A percentile compares a stretch with the other conserved stretches of the same genome.
Evolutionary conservation across 1,139 yeast genomes (phyloP).

Genomic region (Blastobotrys malaysiensis): DNA sequence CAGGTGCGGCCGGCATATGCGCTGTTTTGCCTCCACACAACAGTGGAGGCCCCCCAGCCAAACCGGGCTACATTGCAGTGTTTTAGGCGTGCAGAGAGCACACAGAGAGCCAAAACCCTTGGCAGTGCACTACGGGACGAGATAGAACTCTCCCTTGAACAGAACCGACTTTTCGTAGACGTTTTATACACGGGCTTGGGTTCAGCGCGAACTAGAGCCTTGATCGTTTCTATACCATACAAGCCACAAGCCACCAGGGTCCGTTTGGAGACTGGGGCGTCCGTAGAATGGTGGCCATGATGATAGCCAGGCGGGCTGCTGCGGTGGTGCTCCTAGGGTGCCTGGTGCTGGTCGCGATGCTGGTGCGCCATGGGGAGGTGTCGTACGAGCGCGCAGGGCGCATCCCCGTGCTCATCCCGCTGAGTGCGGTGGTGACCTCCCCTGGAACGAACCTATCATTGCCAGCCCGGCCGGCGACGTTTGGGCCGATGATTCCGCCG

Average conservation of each 20-base stretch:
- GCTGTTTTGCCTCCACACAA: neutral
- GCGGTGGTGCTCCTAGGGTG: constrained; percentile 1
- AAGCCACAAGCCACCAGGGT: neutral
- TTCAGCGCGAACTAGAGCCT: neutral
- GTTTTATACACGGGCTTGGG: neutral
- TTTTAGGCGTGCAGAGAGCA: neutral
- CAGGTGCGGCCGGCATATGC: neutral
- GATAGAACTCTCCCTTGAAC: neutral
- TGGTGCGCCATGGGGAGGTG: constrained; percentile 1
- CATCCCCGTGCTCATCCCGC: constrained; percentile 26
- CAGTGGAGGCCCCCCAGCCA: neutral
- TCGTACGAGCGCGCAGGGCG: constrained; percentile 5
- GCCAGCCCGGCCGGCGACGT: constrained; percentile 35
- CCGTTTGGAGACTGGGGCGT: neutral
- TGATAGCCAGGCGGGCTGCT: constrained; percentile 3
- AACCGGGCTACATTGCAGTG: neutral
- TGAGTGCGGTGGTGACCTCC: constrained; percentile 23
- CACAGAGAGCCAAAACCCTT: neutral
- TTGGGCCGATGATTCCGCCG: constrained; percentile 30
- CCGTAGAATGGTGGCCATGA: constrained; percentile 2
- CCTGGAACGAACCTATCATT: constrained; percentile 26
- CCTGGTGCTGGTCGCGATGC: constrained; percentile 4
- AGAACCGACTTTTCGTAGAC: neutral
- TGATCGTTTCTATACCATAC: neutral
- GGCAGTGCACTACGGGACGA: neutral